A percentile compares a stretch with the other conserved stretches of the same genome.
Evolutionary conservation across 371 early-diverging fungal species (phyloP).

Genomic region (Batrachochytrium dendrobatidis): DNA sequence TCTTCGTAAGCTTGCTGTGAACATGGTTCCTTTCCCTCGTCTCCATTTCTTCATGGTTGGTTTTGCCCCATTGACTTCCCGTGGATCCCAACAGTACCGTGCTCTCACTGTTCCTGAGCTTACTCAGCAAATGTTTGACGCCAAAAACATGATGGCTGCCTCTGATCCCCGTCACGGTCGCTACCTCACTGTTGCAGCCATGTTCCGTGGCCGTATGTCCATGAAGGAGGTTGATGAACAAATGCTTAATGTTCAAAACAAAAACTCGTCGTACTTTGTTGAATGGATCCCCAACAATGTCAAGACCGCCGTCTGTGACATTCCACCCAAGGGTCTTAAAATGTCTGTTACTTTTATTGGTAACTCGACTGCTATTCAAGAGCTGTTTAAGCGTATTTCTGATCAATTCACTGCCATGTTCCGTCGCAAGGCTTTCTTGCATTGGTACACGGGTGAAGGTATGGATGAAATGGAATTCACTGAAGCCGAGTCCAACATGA

Average conservation of each 20-base stretch:
- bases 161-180: constrained; percentile 97
- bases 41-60: constrained; percentile 99
- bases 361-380: constrained; percentile 98
- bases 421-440: constrained; percentile 90
- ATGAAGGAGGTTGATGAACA: constrained; percentile 99
- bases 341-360: constrained; percentile 99
- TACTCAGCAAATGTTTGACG: constrained; percentile 98
- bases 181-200: constrained; percentile 96
- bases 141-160: constrained; percentile 98
- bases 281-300: constrained; percentile 99
- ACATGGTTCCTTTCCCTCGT: constrained; percentile 99
- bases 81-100: constrained; percentile 84
- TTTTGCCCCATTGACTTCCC: constrained; percentile 93
- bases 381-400: constrained; percentile 95
- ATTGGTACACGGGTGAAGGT: constrained; percentile 92
- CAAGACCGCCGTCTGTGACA: constrained; percentile 98
- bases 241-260: constrained; percentile 73
- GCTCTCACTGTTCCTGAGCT: constrained; percentile 88
- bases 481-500: constrained; percentile 90
- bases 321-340: constrained; percentile 93
- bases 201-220: constrained; percentile 97
- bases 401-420: constrained; percentile 95
- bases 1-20: constrained; percentile 95
- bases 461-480: constrained; percentile 96
- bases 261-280: constrained; percentile 93